Evolutionary conservation across 495 filamentous ascomycete species (phyloP).

Genomic region (Usnea hakonensis): DNA sequence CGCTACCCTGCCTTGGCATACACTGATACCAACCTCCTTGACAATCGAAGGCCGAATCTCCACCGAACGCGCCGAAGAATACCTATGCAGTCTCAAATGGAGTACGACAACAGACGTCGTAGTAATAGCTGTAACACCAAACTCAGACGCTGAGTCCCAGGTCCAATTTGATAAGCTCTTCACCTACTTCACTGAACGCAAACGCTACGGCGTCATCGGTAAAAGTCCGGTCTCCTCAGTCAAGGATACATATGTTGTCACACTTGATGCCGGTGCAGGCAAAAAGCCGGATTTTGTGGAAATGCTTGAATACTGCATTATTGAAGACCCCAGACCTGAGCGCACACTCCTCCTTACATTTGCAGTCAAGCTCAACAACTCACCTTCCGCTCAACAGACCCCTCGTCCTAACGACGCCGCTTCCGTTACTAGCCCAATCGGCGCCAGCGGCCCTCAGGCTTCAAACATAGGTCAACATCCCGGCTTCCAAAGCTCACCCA

Average conservation of each 20-base stretch:
- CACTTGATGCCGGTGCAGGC: constrained; percentile 53
- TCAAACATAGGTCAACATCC: constrained; percentile 18
- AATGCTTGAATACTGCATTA: constrained; percentile 63
- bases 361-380: constrained; percentile 54
- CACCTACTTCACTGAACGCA: constrained; percentile 69
- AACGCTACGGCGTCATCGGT: constrained; percentile 73
- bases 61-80: constrained; percentile 71
- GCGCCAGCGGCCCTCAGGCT: constrained; percentile 34
- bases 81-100: constrained; percentile 74
- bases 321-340: constrained; percentile 57
- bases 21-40: constrained; percentile 60
- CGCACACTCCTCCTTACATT: constrained; percentile 70
- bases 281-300: constrained; percentile 65
- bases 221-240: constrained; percentile 60
- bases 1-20: constrained; percentile 54
- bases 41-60: constrained; percentile 78
- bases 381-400: constrained; percentile 40
- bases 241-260: constrained; percentile 70
- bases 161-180: constrained; percentile 60
- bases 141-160: constrained; percentile 42
- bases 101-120: constrained; percentile 65
- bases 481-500: constrained; percentile 15
- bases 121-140: constrained; percentile 56
- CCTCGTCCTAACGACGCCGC: constrained; percentile 34
- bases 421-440: constrained; percentile 39